Base-by-base conservation (phyloP, 2,329 filamentous ascomycete genomes). In the Triangularia setosa region DNA sequence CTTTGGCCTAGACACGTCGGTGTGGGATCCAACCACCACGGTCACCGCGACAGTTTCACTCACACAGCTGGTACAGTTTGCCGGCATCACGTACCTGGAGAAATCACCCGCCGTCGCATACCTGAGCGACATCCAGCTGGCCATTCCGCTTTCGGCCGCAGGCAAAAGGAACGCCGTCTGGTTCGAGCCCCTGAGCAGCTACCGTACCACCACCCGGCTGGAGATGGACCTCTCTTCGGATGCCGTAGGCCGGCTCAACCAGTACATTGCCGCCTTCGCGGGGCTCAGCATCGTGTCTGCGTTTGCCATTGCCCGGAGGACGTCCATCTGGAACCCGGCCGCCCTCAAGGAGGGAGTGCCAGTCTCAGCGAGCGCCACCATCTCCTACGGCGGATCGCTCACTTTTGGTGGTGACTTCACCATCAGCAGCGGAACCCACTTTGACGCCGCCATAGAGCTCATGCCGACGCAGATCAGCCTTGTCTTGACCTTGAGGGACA, bases 141-240 rank as follows among this genome's bases (percentile, higher is more conserved):
- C 33, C 23, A 52, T 60, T n/a, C 23, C 35, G 23, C 23, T 14
- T 21, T 25, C 56, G 5, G 21, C 56, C 27, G 44, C 44, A 21
- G 57, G 57, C 23, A 54, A 57, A 33, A 55, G 58, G 33, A 64
- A 64, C n/a, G 52, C 62, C 11, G 18, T 64, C 2, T 64, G 62
- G 62, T 61, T 60, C 58, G 35, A 33, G 27, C 58, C 58, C 24
- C 33, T 33, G 33, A 40, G 21, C 23, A 57, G 52, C 52, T 56
- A 58, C 53, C 53, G 52, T 18, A 58, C 60, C 30, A 62, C 54
- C 7, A 62, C 52, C 16, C 53, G 60, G 54, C 54, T 62, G 12
- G 60, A 58, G 53, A 57, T 62, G 53, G 54, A 62, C 28, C 28
- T 62, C 21, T 33, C 48, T n/a, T 25, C 27, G n/a, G 48, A 55